Percentiles rank a stretch among this genome's conserved stretches.
These are phyloP conservation scores for Botryotinia calthae DNA, from an alignment of 2,329 filamentous ascomycete genomes.

Conservation along the genomic window DNA sequence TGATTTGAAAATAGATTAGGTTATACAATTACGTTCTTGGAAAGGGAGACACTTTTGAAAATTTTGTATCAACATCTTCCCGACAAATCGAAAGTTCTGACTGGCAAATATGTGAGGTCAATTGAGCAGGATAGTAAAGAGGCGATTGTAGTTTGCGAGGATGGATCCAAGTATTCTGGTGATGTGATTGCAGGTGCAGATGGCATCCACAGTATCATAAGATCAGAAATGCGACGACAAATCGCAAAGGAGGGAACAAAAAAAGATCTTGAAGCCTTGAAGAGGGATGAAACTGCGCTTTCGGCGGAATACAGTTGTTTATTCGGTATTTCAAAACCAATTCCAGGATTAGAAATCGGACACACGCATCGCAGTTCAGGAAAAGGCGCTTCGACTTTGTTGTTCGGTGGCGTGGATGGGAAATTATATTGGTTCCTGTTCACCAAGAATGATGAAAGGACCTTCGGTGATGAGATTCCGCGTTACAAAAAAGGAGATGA, in stretches of 20 bases:
- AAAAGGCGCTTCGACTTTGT: conserved; percentile 5
- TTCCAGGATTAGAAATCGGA: conserved; percentile 23
- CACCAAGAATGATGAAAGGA: conserved; percentile 11
- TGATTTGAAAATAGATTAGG: conserved; percentile 25
- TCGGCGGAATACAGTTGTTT: conserved; percentile 32
- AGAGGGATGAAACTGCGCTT: conserved; percentile 15
- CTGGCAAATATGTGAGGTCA: conserved; percentile 26
- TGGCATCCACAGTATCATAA: conserved; percentile 31
- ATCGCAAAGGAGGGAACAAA: conserved; percentile 24
- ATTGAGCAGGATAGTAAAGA: conserved; percentile 22
- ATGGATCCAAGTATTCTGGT: conserved; percentile 28
- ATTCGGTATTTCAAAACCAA: conserved; percentile 28
- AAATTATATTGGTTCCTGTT: conserved; percentile 20
- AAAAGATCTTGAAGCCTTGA: conserved; percentile 12
- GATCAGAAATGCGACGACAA: conserved; percentile 38
- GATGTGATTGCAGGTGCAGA: conserved; percentile 35
- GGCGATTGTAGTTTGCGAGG: conserved; percentile 25
- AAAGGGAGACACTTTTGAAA: conserved; percentile 26
- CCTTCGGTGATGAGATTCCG: not conserved
- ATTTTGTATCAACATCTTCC: conserved; percentile 29
- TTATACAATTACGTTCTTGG: conserved; percentile 26
- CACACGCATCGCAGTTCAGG: conserved; percentile 19
- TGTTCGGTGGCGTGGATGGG: conserved; percentile 11
- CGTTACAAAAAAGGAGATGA: conserved; percentile 5
- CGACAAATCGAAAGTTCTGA: conserved; percentile 27